Evolutionary conservation across 1,284 basidiomycete species (phyloP), one percentile per base, ranked within the genome.

Genomic region (Thelephora terrestris): DNA sequence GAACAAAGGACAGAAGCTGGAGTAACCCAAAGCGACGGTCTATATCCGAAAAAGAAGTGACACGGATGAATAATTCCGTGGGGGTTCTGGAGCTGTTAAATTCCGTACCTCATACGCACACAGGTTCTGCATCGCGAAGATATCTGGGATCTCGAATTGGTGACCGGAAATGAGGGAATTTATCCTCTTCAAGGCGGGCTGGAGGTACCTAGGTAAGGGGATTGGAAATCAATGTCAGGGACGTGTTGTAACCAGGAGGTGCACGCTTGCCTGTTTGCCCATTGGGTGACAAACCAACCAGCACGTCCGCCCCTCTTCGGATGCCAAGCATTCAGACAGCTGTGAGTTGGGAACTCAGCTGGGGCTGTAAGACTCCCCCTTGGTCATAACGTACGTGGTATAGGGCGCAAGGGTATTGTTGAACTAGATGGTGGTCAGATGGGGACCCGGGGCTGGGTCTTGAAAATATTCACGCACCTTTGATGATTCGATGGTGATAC

Each of bases 11-110:
- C 94, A 97, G 67, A 95, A 96, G 55, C 80, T 83, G 24, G 86
- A 91, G 60, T 87, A 93, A 2, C 92, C 93, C 14, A 95, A 73
- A 0, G 91, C 85, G 37, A 93, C 90, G 3, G 92, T 95, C 82
- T 91, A 37, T 29, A 32, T 24, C 37, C 12, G 18, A 97, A 67
- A 95, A 96, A n/a, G n/a, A 43, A 32, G 23, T 29, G 17, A 17
- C 37, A 36, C n/a, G n/a, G 47, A 36, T 42, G 24, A 38, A 42
- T 27, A 44, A 25, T 37, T 7, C 20, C 47, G 24, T 32, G n/a
- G 35, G 27, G 27, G 27, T 5, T 27, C n/a, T n/a, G n/a, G n/a
- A n/a, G n/a, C n/a, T n/a, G n/a, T n/a, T n/a, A 20, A 4, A 29
- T 27, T 35, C 58, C 62, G n/a, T 21, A 85, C 85, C 74, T 93